A percentile compares a stretch with the other conserved stretches of the same genome.
These are phyloP conservation scores for Xylaria sp. DNA, from an alignment of 2,329 filamentous ascomycete genomes.

Conservation along the genomic window DNA sequence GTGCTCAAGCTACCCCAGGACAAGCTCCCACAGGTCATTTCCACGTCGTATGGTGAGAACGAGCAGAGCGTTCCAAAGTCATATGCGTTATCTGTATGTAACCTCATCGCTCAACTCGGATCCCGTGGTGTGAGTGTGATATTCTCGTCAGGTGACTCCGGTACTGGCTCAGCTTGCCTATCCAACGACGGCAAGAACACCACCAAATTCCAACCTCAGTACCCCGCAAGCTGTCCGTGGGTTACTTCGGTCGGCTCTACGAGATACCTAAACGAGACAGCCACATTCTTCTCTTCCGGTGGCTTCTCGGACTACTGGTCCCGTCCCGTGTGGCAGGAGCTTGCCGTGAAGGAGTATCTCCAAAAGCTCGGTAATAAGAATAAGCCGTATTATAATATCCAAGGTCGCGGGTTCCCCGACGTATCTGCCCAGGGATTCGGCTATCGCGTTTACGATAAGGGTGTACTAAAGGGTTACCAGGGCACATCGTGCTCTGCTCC, in stretches of 20 bases:
- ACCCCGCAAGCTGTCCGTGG: conserved; percentile 60
- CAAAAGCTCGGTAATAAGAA: conserved; percentile 50
- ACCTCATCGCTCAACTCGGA: conserved; percentile 70
- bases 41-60: conserved; percentile 74
- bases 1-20: conserved; percentile 62
- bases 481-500: conserved; percentile 61
- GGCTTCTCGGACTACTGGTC: conserved; percentile 62
- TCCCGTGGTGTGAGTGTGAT: conserved; percentile 71
- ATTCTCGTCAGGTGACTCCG: conserved; percentile 67
- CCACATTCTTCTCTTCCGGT: conserved; percentile 59
- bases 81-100: conserved; percentile 68
- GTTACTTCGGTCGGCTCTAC: conserved; percentile 46
- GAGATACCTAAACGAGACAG: conserved; percentile 55
- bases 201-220: conserved; percentile 61
- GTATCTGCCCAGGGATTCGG: conserved; percentile 59
- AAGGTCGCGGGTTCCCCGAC: conserved; percentile 63
- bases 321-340: conserved; percentile 57
- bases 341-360: conserved; percentile 57
- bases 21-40: conserved; percentile 68
- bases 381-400: conserved; percentile 37
- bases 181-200: conserved; percentile 61
- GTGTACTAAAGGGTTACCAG: conserved; percentile 41
- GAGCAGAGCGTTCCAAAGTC: conserved; percentile 69
- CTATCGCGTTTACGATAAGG: conserved; percentile 54
- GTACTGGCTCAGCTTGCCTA: conserved; percentile 64